Evolutionary conservation across 2,329 filamentous ascomycete genomes (phyloP).

Genomic region (Diaporthe sp.): DNA sequence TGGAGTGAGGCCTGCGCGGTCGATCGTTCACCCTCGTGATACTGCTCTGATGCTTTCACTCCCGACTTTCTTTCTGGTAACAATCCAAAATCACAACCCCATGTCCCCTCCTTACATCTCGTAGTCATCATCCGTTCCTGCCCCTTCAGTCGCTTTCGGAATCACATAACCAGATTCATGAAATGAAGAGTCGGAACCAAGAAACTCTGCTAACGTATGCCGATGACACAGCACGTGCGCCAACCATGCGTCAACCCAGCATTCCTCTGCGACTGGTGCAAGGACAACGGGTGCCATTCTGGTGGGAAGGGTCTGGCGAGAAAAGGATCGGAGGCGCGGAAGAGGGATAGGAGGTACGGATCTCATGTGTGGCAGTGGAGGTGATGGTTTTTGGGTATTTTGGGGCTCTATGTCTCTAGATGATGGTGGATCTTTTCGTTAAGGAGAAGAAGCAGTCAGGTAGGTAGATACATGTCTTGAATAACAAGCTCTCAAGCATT

Average conservation of each 20-base stretch:
- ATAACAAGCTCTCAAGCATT: neutral
- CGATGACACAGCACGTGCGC: conserved; percentile 10
- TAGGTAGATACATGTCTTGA: neutral
- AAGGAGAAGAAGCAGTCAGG: no score
- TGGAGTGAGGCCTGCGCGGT: neutral
- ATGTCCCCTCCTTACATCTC: no score
- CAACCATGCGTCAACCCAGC: conserved; percentile 19
- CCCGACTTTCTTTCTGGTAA: neutral
- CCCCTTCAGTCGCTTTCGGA: neutral
- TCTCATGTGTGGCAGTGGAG: neutral
- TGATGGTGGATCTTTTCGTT: neutral
- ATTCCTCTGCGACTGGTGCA: conserved; percentile 31
- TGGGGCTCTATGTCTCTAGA: neutral
- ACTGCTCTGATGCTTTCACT: neutral
- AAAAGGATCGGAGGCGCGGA: neutral
- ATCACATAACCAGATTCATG: neutral
- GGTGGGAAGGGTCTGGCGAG: neutral
- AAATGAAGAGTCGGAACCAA: neutral
- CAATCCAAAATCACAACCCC: neutral
- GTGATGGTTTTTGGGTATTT: neutral
- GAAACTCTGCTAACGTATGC: neutral
- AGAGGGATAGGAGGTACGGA: neutral
- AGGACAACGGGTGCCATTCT: conserved; percentile 17
- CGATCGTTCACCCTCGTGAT: neutral
- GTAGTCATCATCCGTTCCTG: no score